Conservation (phyloP, 371 early-diverging fungal species). For the Apophysomyces trapeziformis region DNA sequence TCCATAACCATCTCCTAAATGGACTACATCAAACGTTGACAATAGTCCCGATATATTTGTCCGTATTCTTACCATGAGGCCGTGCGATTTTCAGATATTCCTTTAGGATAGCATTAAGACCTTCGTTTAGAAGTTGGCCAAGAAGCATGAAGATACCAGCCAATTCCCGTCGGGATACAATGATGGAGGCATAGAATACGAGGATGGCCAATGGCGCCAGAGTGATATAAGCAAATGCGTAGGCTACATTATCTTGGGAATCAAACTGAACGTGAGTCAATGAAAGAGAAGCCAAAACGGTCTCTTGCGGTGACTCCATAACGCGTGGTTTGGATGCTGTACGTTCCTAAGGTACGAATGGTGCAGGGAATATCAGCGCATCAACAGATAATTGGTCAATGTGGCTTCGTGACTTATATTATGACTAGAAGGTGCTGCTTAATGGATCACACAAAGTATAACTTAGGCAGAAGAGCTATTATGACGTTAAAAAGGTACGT, state of each 20-base stretch:
- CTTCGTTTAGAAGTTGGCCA: slow-evolving; percentile 87
- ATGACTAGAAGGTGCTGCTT: too few species aligned
- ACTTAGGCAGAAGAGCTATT: too few species aligned
- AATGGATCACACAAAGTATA: too few species aligned
- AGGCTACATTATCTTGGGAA: slow-evolving; percentile 55
- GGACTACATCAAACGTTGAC: slow-evolving; percentile 40
- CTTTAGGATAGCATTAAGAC: slow-evolving; percentile 75
- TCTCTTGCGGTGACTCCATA: slow-evolving; percentile 1
- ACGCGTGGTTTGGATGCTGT: background rate
- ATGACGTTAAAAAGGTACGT: too few species aligned
- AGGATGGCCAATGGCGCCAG: slow-evolving; percentile 80
- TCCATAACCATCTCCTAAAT: slow-evolving; percentile 88
- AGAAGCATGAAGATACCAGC: slow-evolving; percentile 70
- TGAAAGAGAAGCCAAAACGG: slow-evolving; percentile 59
- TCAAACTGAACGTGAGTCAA: slow-evolving; percentile 79
- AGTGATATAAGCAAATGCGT: slow-evolving; percentile 71
- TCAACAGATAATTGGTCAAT: too few species aligned
- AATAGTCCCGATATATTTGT: background rate
- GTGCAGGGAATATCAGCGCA: too few species aligned
- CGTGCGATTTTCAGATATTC: slow-evolving; percentile 70
- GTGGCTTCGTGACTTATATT: too few species aligned
- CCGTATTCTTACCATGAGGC: slow-evolving; percentile 65
- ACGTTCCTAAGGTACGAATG: background rate
- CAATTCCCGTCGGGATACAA: slow-evolving; percentile 77
- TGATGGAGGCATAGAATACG: slow-evolving; percentile 78